These are phyloP conservation scores for Sporothrix dimorphospora DNA, from an alignment of 2,329 filamentous ascomycete genomes.

Conservation along the genomic window DNA sequence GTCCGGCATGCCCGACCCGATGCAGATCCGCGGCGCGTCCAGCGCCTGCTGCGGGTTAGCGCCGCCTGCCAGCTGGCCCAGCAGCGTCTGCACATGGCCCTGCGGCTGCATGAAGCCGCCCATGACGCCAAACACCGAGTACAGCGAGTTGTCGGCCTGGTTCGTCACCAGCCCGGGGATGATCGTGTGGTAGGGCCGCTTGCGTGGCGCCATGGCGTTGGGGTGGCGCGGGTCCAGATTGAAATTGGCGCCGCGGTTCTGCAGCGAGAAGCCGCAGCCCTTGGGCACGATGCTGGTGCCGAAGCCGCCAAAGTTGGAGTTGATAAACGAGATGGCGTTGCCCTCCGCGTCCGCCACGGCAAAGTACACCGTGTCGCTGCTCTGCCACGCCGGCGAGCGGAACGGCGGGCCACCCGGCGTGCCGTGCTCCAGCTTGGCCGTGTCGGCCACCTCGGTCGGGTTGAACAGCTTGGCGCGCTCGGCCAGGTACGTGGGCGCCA, in stretches of 20 bases:
- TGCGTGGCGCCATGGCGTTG: slow-evolving; percentile 77
- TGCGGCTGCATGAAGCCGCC: slow-evolving; percentile 98
- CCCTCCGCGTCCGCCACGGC: slow-evolving; percentile 78
- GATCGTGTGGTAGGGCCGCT: slow-evolving; percentile 96
- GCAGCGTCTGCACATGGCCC: slow-evolving; percentile 88
- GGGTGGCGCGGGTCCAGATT: slow-evolving; percentile 71
- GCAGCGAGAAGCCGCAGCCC: slow-evolving; percentile 85
- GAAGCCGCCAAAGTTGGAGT: slow-evolving; percentile 89
- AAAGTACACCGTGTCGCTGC: slow-evolving; percentile 95
- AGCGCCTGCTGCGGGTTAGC: slow-evolving; percentile 84
- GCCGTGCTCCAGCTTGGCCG: slow-evolving; percentile 68
- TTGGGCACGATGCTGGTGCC: slow-evolving; percentile 83
- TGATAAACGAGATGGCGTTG: slow-evolving; percentile 95
- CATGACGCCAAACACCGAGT: slow-evolving; percentile 94
- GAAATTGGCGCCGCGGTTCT: slow-evolving; percentile 92
- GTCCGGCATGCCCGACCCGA: slow-evolving; percentile 72
- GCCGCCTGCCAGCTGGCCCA: slow-evolving; percentile 84
- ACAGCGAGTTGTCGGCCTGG: slow-evolving; percentile 69
- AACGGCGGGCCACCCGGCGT: slow-evolving; percentile 46
- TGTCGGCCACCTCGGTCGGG: slow-evolving; percentile 55
- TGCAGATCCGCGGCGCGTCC: slow-evolving; percentile 88
- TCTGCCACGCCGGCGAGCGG: slow-evolving; percentile 72
- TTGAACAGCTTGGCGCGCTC: slow-evolving; percentile 64
- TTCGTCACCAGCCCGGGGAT: slow-evolving; percentile 92
- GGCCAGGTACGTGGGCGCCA: slow-evolving; percentile 74